Evolutionary conservation across 2,329 filamentous ascomycete genomes (phyloP).

Genomic region (Sphaerulina musiva): DNA sequence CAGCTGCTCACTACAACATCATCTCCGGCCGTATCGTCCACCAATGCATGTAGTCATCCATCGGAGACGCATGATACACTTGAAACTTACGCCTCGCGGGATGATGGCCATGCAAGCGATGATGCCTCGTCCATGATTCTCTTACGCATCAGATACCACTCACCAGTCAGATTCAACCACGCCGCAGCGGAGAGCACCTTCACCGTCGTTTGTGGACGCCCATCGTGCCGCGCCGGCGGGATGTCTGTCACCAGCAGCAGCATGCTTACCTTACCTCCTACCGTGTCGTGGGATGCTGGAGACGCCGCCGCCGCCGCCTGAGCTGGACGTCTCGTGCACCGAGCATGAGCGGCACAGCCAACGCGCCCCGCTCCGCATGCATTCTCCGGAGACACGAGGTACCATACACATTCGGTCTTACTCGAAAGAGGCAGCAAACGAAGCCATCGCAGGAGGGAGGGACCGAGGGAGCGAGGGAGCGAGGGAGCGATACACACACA

Average conservation of each 20-base stretch:
- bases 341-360: not conserved
- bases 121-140: not conserved
- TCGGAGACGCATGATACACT: not conserved
- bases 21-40: not conserved
- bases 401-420: not conserved
- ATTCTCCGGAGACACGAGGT: not conserved
- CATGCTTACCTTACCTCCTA: not conserved
- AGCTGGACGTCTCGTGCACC: not conserved
- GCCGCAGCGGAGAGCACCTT: not conserved
- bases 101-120: not conserved
- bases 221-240: not conserved
- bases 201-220: not conserved
- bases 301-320: not conserved
- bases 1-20: too few relatives aligned
- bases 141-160: not conserved
- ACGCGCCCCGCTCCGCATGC: not conserved
- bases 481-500: not conserved
- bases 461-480: not conserved
- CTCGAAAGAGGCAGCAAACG: not conserved
- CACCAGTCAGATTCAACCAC: not conserved
- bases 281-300: not conserved
- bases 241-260: not conserved
- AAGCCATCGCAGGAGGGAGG: not conserved
- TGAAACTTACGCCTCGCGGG: not conserved
- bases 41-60: not conserved